Evolutionary conservation across 202 grass and related monocot species (phyloP).

Genomic region (Bolboschoenoplectus hybrid): DNA sequence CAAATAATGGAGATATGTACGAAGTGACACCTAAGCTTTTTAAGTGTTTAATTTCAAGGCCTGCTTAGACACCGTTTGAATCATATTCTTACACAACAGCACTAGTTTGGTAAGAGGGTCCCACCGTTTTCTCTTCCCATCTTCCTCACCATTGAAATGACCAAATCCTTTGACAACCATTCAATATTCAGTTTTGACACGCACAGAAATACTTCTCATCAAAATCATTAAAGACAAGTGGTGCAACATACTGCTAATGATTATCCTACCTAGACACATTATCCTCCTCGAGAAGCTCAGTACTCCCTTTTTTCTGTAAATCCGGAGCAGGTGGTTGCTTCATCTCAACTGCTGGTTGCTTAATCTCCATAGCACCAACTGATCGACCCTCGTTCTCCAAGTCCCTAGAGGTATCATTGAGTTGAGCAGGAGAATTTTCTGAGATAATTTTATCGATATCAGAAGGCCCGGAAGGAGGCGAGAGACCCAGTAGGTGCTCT

Average conservation of each 20-base stretch:
- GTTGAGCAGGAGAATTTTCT: slow-evolving; percentile 53
- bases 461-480: slow-evolving; percentile 23
- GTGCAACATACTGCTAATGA: neutral
- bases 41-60: slow-evolving; percentile 1
- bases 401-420: slow-evolving; percentile 34
- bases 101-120: neutral
- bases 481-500: slow-evolving; percentile 61
- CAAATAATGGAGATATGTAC: neutral
- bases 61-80: neutral
- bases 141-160: neutral
- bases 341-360: slow-evolving; percentile 45
- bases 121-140: neutral
- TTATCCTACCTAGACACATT: slow-evolving; percentile 53
- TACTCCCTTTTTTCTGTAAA: slow-evolving; percentile 81
- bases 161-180: slow-evolving; percentile 12
- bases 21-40: neutral
- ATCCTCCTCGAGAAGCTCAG: slow-evolving; percentile 74
- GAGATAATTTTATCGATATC: slow-evolving; percentile 30
- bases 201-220: neutral
- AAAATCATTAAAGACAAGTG: slow-evolving; percentile 18
- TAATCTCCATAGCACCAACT: slow-evolving; percentile 39
- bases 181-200: neutral
- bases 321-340: slow-evolving; percentile 48
- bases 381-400: slow-evolving; percentile 29
- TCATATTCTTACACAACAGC: neutral